A percentile compares a stretch with the other conserved stretches of the same genome.
Conservation (phyloP, 169 alveolate genomes). For the Plasmodium falciparum region DNA sequence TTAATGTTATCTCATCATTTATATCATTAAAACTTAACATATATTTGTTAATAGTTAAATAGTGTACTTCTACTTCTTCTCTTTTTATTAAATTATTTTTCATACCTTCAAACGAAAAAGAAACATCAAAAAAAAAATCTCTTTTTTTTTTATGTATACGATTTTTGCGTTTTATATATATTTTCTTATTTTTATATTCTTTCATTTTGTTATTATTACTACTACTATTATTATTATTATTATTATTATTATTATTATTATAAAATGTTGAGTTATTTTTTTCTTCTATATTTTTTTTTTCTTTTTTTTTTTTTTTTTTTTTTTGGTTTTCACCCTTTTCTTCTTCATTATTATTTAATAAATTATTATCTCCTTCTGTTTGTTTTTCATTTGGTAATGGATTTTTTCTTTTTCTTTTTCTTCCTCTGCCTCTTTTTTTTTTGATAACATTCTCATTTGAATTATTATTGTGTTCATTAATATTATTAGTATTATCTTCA, state of each 20-base stretch:
- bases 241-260: not conserved
- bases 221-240: not conserved
- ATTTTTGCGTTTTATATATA: not conserved
- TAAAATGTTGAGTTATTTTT: not conserved
- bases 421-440: conserved; percentile 4
- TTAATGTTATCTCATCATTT: conserved; percentile 45
- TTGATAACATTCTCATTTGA: not conserved
- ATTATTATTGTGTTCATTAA: not conserved
- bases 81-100: not conserved
- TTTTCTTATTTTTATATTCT: not conserved
- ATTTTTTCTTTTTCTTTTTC: conserved; percentile 5
- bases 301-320: not conserved
- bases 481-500: not conserved
- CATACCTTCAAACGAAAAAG: conserved; percentile 10
- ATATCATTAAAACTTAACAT: conserved; percentile 44
- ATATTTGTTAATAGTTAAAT: conserved; percentile 20
- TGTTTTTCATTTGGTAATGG: not conserved
- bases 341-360: conserved; percentile 1
- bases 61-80: conserved; percentile 16
- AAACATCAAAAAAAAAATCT: conserved; percentile 5
- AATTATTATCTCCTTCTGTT: not conserved
- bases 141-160: not conserved
- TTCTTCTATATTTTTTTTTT: conserved; percentile 3
- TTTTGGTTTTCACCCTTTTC: conserved; percentile 20
- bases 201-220: not conserved